Percentiles rank a stretch among this genome's conserved stretches.
These are phyloP conservation scores for Tympanopsis confertula DNA, from an alignment of 2,329 filamentous ascomycete genomes.

Conservation along the genomic window DNA sequence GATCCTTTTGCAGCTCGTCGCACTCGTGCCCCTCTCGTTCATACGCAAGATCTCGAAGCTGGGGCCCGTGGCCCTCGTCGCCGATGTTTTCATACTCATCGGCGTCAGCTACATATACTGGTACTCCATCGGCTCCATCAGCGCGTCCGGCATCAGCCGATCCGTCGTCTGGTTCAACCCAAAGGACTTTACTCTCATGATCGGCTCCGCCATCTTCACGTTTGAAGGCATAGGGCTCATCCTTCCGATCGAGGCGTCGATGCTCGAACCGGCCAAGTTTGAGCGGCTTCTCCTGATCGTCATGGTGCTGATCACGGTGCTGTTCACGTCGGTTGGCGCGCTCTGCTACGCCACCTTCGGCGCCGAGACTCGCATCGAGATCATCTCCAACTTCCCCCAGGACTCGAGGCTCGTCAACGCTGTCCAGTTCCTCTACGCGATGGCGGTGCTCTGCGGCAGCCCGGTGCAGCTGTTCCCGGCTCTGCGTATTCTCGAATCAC, in stretches of 20 bases:
- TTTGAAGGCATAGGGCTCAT: slow-evolving; percentile 72
- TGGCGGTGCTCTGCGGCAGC: slow-evolving; percentile 63
- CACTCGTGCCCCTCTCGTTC: slow-evolving; percentile 55
- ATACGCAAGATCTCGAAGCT: slow-evolving; percentile 69
- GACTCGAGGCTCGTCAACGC: slow-evolving; percentile 61
- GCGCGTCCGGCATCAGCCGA: slow-evolving; percentile 39
- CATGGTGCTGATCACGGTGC: slow-evolving; percentile 62
- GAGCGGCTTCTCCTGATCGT: slow-evolving; percentile 52
- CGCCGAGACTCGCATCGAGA: slow-evolving; percentile 54
- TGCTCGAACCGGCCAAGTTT: slow-evolving; percentile 60
- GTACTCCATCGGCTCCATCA: slow-evolving; percentile 50
- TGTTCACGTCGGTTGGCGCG: slow-evolving; percentile 62
- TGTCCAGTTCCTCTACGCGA: slow-evolving; percentile 63
- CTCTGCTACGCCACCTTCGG: slow-evolving; percentile 69
- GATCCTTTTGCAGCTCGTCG: slow-evolving; percentile 53
- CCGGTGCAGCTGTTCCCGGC: slow-evolving; percentile 68
- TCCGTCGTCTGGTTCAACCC: slow-evolving; percentile 63
- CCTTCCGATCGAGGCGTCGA: slow-evolving; percentile 64
- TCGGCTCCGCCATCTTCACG: slow-evolving; percentile 66
- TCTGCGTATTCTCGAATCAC: slow-evolving; percentile 58
- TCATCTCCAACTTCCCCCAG: slow-evolving; percentile 69
- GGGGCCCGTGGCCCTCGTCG: slow-evolving; percentile 55
- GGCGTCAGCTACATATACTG: slow-evolving; percentile 65
- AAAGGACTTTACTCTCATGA: slow-evolving; percentile 54
- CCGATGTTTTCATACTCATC: slow-evolving; percentile 61